Evolutionary conservation across 805 yeast species (phyloP).

Genomic region (Suhomyces faveliae): DNA sequence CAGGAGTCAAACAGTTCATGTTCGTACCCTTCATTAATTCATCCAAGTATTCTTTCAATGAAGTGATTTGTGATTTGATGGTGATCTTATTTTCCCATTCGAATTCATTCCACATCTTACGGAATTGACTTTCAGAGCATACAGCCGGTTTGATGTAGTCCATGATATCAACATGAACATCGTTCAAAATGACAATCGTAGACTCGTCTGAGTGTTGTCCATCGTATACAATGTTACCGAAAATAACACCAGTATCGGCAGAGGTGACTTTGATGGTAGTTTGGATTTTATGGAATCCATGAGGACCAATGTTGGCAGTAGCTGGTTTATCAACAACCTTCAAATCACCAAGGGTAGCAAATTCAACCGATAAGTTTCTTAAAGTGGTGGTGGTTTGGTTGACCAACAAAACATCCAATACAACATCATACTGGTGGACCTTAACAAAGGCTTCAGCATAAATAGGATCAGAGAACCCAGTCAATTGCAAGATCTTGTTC

Average conservation of each 20-base stretch:
- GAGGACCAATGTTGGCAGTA: slow-evolving; percentile 92
- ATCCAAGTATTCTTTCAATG: slow-evolving; percentile 76
- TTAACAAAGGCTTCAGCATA: slow-evolving; percentile 96
- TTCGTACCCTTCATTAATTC: slow-evolving; percentile 79
- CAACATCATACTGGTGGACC: slow-evolving; percentile 96
- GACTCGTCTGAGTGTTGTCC: slow-evolving; percentile 91
- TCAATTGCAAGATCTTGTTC: slow-evolving; percentile 84
- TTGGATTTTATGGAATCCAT: slow-evolving; percentile 88
- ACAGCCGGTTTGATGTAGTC: slow-evolving; percentile 96
- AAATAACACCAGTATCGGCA: slow-evolving; percentile 97
- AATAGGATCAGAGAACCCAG: slow-evolving; percentile 98
- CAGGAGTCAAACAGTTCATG: slow-evolving; percentile 91
- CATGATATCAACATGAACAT: slow-evolving; percentile 94
- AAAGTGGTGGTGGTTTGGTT: slow-evolving; percentile 91
- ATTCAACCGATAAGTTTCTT: slow-evolving; percentile 88
- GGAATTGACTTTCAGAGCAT: slow-evolving; percentile 84
- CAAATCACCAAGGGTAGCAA: slow-evolving; percentile 93
- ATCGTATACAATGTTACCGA: slow-evolving; percentile 95
- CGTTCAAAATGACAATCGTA: slow-evolving; percentile 87
- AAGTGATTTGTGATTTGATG: slow-evolving; percentile 63
- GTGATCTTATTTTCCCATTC: slow-evolving; percentile 99
- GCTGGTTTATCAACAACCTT: slow-evolving; percentile 91
- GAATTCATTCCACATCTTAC: slow-evolving; percentile 98
- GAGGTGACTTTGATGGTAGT: slow-evolving; percentile 91
- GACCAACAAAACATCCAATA: slow-evolving; percentile 87